Conservation (phyloP, 2,329 filamentous ascomycete species). For the Apiospora marii region DNA sequence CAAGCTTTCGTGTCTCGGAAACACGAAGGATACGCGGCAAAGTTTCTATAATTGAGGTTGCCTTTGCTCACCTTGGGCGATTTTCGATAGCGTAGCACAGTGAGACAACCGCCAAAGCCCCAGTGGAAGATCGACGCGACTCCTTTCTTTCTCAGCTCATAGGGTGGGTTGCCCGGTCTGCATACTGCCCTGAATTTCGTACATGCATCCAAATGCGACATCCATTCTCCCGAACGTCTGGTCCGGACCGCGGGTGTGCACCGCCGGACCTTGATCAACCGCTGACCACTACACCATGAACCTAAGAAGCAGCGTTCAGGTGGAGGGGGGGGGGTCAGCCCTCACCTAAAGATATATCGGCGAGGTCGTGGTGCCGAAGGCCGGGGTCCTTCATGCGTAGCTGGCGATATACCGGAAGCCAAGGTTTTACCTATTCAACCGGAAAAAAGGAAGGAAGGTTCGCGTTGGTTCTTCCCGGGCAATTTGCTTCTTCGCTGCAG, state of each 20-base stretch:
- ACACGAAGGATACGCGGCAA: neutral
- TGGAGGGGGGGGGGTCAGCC: neutral
- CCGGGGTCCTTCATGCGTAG: neutral
- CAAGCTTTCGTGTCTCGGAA: conserved; percentile 1
- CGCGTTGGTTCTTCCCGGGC: neutral
- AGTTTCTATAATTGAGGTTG: neutral
- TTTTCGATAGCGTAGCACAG: neutral
- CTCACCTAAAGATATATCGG: neutral
- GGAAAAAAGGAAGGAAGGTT: conserved; percentile 7
- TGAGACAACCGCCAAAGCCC: conserved; percentile 2
- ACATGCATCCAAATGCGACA: conserved; percentile 7
- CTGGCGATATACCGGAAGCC: neutral
- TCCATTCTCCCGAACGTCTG: neutral
- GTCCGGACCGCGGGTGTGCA: neutral
- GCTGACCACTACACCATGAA: neutral
- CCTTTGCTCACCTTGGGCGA: neutral
- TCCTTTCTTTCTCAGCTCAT: neutral
- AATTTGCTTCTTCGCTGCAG: conserved; percentile 11
- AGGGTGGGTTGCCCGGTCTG: neutral
- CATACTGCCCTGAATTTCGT: neutral
- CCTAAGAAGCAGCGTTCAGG: neutral
- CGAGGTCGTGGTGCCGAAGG: neutral
- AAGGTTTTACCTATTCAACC: neutral
- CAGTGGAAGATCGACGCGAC: neutral
- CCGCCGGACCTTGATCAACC: neutral